Conservation (phyloP, 805 yeast genomes). For the Wickerhamiella kurtzmanii region DNA sequence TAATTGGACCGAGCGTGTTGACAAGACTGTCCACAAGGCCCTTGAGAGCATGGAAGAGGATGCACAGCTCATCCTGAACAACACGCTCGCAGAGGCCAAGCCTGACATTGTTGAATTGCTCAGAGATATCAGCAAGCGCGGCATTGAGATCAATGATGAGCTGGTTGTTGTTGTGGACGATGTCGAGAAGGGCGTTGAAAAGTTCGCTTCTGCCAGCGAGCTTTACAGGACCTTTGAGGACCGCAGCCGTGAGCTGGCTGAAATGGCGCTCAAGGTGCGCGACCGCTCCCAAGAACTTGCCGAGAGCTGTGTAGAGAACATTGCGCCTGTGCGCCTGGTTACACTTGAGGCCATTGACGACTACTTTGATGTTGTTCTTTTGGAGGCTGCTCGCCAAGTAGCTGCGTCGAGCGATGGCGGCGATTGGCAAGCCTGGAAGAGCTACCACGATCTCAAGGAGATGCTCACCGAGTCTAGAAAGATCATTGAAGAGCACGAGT, state of each 20-base stretch:
- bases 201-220: conserved; percentile 4
- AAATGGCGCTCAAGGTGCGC: conserved; percentile 18
- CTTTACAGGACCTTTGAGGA: conserved; percentile 17
- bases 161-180: conserved; percentile 16
- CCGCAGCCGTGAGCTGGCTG: conserved; percentile 13
- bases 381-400: conserved; percentile 19
- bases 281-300: conserved; percentile 20
- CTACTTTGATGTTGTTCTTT: conserved; percentile 18
- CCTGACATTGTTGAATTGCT: conserved; percentile 18
- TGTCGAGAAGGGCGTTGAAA: conserved; percentile 9
- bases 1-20: conserved; percentile 13
- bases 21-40: conserved; percentile 18
- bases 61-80: conserved; percentile 5
- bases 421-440: conserved; percentile 20
- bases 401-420: conserved; percentile 32
- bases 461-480: conserved; percentile 12
- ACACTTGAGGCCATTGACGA: conserved; percentile 22
- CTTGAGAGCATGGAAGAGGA: conserved; percentile 14
- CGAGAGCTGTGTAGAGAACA: conserved; percentile 12
- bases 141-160: conserved; percentile 14
- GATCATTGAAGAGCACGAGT: conserved; percentile 14
- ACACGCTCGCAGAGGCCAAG: conserved; percentile 11
- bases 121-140: conserved; percentile 13
- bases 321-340: conserved; percentile 16
- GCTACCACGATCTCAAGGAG: conserved; percentile 16